Conservation (phyloP, 495 filamentous ascomycete species). For the Clavariopsis aquatica region DNA sequence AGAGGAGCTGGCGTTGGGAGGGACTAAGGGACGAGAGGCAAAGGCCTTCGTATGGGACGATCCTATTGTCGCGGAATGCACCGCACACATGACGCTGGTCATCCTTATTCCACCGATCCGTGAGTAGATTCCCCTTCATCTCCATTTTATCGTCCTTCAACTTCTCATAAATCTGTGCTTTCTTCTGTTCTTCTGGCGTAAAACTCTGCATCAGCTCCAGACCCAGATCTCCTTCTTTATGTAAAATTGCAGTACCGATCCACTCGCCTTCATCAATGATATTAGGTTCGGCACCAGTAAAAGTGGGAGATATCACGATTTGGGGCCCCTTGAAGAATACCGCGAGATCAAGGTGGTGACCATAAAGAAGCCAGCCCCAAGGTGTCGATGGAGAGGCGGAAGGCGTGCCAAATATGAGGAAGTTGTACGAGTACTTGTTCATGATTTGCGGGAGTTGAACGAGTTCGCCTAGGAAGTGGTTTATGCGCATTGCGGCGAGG, state of each 20-base stretch:
- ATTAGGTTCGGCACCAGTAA: constrained; percentile 77
- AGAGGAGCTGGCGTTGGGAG: constrained; percentile 55
- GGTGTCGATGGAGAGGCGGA: constrained; percentile 52
- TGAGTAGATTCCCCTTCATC: constrained; percentile 37
- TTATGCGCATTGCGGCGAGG: constrained; percentile 69
- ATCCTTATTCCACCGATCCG: constrained; percentile 71
- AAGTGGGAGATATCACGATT: constrained; percentile 67
- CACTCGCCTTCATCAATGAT: constrained; percentile 65
- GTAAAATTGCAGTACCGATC: constrained; percentile 62
- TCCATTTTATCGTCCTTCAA: constrained; percentile 65
- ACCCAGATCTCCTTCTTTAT: constrained; percentile 63
- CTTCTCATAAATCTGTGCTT: constrained; percentile 57
- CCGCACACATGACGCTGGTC: constrained; percentile 74
- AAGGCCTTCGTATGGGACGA: constrained; percentile 73
- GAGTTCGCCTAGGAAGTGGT: constrained; percentile 74
- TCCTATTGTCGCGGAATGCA: constrained; percentile 72
- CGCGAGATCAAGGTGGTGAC: constrained; percentile 72
- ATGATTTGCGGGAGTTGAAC: constrained; percentile 61
- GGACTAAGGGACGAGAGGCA: constrained; percentile 49
- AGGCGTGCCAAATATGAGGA: constrained; percentile 62
- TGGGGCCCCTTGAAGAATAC: constrained; percentile 63
- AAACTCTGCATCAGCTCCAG: constrained; percentile 69
- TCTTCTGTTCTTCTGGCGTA: constrained; percentile 47
- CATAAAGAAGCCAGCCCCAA: constrained; percentile 77
- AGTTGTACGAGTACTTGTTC: constrained; percentile 76